Base-by-base conservation (phyloP, 1,284 basidiomycete species). In the Earliella scabrosa region DNA sequence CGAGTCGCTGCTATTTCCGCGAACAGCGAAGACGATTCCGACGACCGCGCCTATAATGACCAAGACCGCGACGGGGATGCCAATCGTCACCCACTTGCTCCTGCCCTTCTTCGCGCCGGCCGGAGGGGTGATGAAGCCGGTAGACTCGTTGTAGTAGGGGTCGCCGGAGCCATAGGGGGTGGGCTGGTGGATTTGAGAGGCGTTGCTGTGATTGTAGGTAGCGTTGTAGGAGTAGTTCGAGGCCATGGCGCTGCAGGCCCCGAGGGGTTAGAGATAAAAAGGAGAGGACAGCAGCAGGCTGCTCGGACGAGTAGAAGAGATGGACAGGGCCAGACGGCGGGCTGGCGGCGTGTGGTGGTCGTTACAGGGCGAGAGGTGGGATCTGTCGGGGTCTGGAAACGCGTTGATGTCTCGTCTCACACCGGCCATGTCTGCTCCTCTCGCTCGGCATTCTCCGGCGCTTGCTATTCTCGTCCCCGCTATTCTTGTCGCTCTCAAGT, bases 41-140 rank as follows among this genome's bases (percentile, higher is more conserved):
- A 95, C 75, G 24, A 95, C 90, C 45, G 87, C 92, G 52, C 77
- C 92, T 59, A 86, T 72, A 65, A 94, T 86, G 64, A 93, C 79
- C 54, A 86, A 66, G 60, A 93, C 72, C 45, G 82, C 69, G 52
- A 90, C 72, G 32, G 87, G 87, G 34, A 89, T 63, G 66, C 86
- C 87, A 62, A 87, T 75, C 71, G 85, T 87, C 61, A 89, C 68
- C 87, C 85, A 88, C 40, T 80, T 81, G 74, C 75, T 80, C 23
- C 68, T 59, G 26, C 70, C 64, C 56, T 75, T 77, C 74, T 78
- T 79, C 43, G 51, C 34, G 20, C 11, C 39, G 31, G 46, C 50
- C 50, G 48, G 29, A 8, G 85, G 84, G 27, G 83, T 77, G 58
- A 88, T 82, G 63, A 79, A 88, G 50, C 87, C 88, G 14, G 86